Evolutionary conservation across 208 protist genomes (phyloP).

Genomic region (Herpetomonas samuelpessoai): DNA sequence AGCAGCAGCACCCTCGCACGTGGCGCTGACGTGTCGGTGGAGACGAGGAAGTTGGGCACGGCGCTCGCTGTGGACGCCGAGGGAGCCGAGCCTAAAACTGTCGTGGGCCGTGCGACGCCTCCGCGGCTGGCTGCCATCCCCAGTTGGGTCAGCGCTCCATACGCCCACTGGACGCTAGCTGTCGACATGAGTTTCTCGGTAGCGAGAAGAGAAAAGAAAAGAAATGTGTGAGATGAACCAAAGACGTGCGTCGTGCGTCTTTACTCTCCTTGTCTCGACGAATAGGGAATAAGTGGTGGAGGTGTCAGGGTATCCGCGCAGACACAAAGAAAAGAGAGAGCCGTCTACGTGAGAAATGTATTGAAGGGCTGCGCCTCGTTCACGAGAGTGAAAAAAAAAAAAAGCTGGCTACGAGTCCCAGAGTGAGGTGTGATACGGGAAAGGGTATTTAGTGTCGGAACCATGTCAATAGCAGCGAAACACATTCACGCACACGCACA

Average conservation of each 20-base stretch:
- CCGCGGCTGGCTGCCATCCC: background rate
- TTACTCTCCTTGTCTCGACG: too few relatives aligned
- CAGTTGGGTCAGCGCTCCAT: slow-evolving; percentile 1
- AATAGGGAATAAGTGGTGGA: too few relatives aligned
- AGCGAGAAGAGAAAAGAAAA: slow-evolving; percentile 4
- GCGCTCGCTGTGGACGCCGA: slow-evolving; percentile 2
- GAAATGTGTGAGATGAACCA: background rate
- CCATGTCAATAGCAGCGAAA: too few relatives aligned
- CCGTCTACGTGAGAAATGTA: too few relatives aligned
- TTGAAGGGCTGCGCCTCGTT: too few relatives aligned
- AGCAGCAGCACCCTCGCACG: slow-evolving; percentile 24
- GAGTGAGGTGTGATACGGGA: too few relatives aligned
- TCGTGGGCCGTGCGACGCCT: background rate
- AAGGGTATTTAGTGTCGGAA: too few relatives aligned
- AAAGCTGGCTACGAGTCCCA: too few relatives aligned
- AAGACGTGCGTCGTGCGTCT: slow-evolving; percentile 1
- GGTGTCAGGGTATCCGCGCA: too few relatives aligned
- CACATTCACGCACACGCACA: too few relatives aligned
- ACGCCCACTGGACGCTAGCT: slow-evolving; percentile 13
- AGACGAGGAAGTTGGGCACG: slow-evolving; percentile 14
- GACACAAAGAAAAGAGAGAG: too few relatives aligned
- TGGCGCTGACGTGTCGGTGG: background rate
- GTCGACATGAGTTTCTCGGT: background rate
- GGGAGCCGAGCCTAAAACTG: background rate
- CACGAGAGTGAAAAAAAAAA: too few relatives aligned